Conservation (phyloP, 176 grass and related monocot genomes). For the Ensete ventricosum region DNA sequence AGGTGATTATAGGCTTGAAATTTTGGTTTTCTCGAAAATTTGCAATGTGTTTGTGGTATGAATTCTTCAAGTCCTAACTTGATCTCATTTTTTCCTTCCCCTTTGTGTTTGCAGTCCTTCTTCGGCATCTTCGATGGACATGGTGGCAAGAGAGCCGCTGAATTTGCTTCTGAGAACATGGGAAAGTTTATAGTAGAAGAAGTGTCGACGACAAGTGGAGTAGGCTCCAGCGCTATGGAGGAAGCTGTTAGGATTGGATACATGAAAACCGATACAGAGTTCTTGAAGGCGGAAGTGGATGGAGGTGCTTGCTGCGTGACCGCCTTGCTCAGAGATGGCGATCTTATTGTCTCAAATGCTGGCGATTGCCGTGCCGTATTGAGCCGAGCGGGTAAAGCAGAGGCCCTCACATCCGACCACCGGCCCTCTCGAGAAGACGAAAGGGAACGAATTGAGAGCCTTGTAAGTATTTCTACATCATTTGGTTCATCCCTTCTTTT, state of each 20-base stretch:
- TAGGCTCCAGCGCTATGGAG: conserved; percentile 29
- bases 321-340: conserved; percentile 47
- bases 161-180: conserved; percentile 80
- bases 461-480: conserved; percentile 33
- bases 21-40: too few species aligned
- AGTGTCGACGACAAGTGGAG: conserved; percentile 22
- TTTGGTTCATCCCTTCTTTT: not conserved
- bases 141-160: conserved; percentile 68
- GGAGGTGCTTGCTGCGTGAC: conserved; percentile 92
- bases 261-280: conserved; percentile 64
- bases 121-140: conserved; percentile 97
- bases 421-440: conserved; percentile 57
- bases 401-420: conserved; percentile 86
- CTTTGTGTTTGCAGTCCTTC: conserved; percentile 42
- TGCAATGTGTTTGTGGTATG: too few species aligned
- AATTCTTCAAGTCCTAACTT: too few species aligned
- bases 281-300: conserved; percentile 55
- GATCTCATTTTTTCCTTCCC: not conserved
- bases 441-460: conserved; percentile 66
- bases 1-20: too few species aligned
- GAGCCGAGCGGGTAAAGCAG: conserved; percentile 62
- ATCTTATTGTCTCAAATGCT: conserved; percentile 66
- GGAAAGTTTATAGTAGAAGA: conserved; percentile 50
- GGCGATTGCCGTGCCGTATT: conserved; percentile 84
- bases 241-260: conserved; percentile 47